Conservation (phyloP, 306 rosid species). For the Quercus cerris region DNA sequence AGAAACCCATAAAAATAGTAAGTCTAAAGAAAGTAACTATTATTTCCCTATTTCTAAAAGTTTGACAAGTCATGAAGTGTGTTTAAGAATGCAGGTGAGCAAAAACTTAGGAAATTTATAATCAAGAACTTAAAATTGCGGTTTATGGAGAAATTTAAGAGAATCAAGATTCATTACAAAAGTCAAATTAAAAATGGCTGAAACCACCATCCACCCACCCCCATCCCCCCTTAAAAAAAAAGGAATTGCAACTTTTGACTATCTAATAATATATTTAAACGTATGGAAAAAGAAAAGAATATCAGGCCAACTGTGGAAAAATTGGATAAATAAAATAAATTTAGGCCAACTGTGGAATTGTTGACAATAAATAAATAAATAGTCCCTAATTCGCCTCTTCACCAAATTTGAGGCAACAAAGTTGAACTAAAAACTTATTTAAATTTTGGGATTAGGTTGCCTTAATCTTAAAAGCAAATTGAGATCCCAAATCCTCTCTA, state of each 20-base stretch:
- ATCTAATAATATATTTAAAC: background rate
- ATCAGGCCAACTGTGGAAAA: background rate
- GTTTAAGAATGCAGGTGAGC: background rate
- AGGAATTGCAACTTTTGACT: background rate
- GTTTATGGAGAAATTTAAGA: background rate
- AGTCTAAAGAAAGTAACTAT: background rate
- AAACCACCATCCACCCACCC: background rate
- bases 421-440: too few species aligned
- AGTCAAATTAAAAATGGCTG: background rate
- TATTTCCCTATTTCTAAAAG: background rate
- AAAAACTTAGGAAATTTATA: too few species aligned
- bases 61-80: background rate
- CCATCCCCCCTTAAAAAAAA: background rate
- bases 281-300: background rate
- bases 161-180: background rate
- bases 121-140: too few species aligned
- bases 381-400: too few species aligned
- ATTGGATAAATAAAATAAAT: too few species aligned
- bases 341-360: too few species aligned
- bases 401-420: too few species aligned
- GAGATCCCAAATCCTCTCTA: too few species aligned
- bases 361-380: too few species aligned
- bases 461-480: too few species aligned
- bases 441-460: too few species aligned
- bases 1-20: background rate